A percentile compares a stretch with the other conserved stretches of the same genome.
These are phyloP conservation scores for Onygenales sp. DNA, from an alignment of 2,329 filamentous ascomycete species.

Conservation along the genomic window DNA sequence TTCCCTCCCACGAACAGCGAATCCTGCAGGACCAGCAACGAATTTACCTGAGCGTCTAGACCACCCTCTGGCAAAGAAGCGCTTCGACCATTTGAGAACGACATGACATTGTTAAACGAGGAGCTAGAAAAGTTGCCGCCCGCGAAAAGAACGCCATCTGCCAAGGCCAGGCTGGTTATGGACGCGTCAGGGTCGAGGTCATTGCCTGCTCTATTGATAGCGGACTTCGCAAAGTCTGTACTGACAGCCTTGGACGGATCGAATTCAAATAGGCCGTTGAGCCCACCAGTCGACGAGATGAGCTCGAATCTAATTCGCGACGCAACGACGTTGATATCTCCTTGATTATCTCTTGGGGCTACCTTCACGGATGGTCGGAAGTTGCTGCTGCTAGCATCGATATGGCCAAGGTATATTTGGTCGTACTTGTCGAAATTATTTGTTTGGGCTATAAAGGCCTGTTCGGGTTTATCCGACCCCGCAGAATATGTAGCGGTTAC, in stretches of 20 bases:
- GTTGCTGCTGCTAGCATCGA: slow-evolving; percentile 62
- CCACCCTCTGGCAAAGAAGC: slow-evolving; percentile 59
- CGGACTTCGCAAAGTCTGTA: slow-evolving; percentile 59
- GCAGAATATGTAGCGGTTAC: slow-evolving; percentile 62
- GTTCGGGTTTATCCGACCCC: slow-evolving; percentile 40
- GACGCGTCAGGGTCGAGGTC: slow-evolving; percentile 58
- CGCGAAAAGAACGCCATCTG: slow-evolving; percentile 59
- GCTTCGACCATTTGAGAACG: slow-evolving; percentile 55
- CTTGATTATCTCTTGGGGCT: slow-evolving; percentile 52
- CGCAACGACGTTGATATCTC: slow-evolving; percentile 70
- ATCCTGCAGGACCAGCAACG: slow-evolving; percentile 58
- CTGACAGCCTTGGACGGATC: slow-evolving; percentile 56
- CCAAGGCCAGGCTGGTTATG: slow-evolving; percentile 58
- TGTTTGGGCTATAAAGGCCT: slow-evolving; percentile 68
- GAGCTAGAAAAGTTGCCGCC: slow-evolving; percentile 74
- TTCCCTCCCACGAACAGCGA: slow-evolving; percentile 72
- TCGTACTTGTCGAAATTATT: slow-evolving; percentile 98
- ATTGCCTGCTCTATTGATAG: slow-evolving; percentile 66
- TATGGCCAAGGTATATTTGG: slow-evolving; percentile 73
- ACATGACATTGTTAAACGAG: slow-evolving; percentile 65
- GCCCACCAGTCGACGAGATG: slow-evolving; percentile 55
- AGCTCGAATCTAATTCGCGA: slow-evolving; percentile 70
- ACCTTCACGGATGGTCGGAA: slow-evolving; percentile 79
- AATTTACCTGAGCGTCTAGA: slow-evolving; percentile 67
- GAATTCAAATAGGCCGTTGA: slow-evolving; percentile 89